Conservation (phyloP, 2,329 filamentous ascomycete species). For the Exophiala sp. region DNA sequence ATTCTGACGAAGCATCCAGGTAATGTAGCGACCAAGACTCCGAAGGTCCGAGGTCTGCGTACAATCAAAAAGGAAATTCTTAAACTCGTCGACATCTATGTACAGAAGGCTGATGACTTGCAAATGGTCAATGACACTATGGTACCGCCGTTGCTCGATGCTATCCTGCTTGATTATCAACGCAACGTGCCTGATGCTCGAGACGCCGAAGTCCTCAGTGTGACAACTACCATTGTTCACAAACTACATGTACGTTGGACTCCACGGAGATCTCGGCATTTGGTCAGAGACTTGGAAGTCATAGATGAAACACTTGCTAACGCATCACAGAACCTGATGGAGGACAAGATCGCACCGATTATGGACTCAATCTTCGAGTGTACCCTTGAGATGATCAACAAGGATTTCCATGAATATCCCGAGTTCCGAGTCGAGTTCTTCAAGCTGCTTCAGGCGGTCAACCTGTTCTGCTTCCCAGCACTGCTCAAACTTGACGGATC, state of each 20-base stretch:
- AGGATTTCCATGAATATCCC: slow-evolving; percentile 98
- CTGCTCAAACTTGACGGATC: slow-evolving; percentile 90
- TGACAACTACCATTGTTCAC: slow-evolving; percentile 95
- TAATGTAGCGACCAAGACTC: slow-evolving; percentile 94
- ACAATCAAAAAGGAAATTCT: slow-evolving; percentile 99
- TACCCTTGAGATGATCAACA: slow-evolving; percentile 99
- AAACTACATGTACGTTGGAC: slow-evolving; percentile 84
- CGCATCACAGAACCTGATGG: slow-evolving; percentile 73
- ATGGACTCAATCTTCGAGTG: slow-evolving; percentile 99
- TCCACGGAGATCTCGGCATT: slow-evolving; percentile 50
- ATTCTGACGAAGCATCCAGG: slow-evolving; percentile 47
- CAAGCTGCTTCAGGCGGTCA: slow-evolving; percentile 92
- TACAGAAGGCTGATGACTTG: slow-evolving; percentile 94
- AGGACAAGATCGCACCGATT: slow-evolving; percentile 93
- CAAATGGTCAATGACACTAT: slow-evolving; percentile 91
- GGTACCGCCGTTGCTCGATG: slow-evolving; percentile 91
- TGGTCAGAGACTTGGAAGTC: slow-evolving; percentile 39
- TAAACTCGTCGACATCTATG: slow-evolving; percentile 96
- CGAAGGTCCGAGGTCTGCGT: slow-evolving; percentile 86
- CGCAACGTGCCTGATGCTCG: slow-evolving; percentile 93
- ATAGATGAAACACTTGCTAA: slow-evolving; percentile 32
- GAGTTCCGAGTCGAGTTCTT: slow-evolving; percentile 99
- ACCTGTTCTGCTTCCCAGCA: slow-evolving; percentile 93
- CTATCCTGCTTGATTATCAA: slow-evolving; percentile 93
- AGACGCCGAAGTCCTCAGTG: slow-evolving; percentile 93